Percentiles rank a stretch among this genome's conserved stretches.
Evolutionary conservation across 2,329 filamentous ascomycete species (phyloP).

Genomic region (Diaporthe ampelina): DNA sequence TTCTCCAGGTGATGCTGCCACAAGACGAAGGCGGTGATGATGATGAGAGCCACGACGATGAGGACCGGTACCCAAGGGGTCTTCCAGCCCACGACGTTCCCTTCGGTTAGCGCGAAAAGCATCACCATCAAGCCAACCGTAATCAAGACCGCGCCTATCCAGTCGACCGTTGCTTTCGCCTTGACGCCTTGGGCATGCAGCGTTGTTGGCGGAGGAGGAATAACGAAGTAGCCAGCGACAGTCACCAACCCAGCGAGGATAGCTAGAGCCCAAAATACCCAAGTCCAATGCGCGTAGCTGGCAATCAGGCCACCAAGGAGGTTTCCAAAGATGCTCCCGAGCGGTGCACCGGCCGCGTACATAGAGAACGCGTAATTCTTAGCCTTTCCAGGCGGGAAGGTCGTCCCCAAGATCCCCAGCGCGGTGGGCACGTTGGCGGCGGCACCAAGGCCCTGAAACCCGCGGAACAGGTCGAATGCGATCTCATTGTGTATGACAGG

Average conservation of each 20-base stretch:
- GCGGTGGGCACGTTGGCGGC: constrained; percentile 80
- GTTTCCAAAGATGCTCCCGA: constrained; percentile 76
- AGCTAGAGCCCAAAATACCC: constrained; percentile 76
- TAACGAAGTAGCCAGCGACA: constrained; percentile 69
- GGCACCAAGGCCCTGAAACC: constrained; percentile 75
- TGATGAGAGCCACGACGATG: constrained; percentile 69
- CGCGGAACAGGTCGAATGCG: constrained; percentile 76
- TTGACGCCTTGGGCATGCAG: constrained; percentile 47
- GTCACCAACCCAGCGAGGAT: constrained; percentile 71
- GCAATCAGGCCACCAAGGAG: constrained; percentile 74
- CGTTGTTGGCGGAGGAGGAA: constrained; percentile 64
- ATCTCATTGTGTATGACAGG: constrained; percentile 78
- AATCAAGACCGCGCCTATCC: constrained; percentile 74
- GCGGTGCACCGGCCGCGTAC: constrained; percentile 74
- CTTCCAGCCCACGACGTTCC: constrained; percentile 77
- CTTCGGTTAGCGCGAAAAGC: constrained; percentile 77
- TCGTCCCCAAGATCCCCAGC: constrained; percentile 77
- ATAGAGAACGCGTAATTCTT: constrained; percentile 80
- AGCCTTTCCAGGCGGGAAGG: constrained; percentile 75
- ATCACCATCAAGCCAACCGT: constrained; percentile 73
- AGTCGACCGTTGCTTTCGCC: constrained; percentile 69
- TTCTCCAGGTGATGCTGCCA: constrained; percentile 75
- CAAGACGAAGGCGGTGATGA: constrained; percentile 68
- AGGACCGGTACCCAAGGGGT: constrained; percentile 73
- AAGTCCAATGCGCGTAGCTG: constrained; percentile 74